Evolutionary conservation across 2,329 filamentous ascomycete species (phyloP).

Genomic region (Colletotrichum orchidophilum): DNA sequence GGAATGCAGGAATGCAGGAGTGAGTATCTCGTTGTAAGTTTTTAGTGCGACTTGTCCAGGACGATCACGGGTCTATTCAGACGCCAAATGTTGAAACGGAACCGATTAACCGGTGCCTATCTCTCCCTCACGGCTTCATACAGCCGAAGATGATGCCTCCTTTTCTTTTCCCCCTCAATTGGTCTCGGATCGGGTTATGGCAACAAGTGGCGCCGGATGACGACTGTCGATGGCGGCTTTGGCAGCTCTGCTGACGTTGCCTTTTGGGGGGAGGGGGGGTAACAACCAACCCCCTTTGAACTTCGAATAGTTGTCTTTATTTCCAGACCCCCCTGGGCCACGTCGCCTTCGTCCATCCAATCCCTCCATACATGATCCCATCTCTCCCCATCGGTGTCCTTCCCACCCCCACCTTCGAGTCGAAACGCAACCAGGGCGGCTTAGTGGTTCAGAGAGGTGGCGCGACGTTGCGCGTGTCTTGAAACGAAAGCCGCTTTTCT

Average conservation of each 20-base stretch:
- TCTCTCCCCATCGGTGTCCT: too few relatives aligned
- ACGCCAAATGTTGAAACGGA: background rate
- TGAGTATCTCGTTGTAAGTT: too few relatives aligned
- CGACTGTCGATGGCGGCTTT: background rate
- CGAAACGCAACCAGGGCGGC: background rate
- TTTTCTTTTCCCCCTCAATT: background rate
- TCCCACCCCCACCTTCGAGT: background rate
- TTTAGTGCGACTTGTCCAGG: too few relatives aligned
- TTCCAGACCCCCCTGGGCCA: background rate
- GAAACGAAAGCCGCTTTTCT: slow-evolving; percentile 1
- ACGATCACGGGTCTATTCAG: too few relatives aligned
- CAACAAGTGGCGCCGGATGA: background rate
- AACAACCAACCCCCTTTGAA: background rate
- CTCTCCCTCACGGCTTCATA: background rate
- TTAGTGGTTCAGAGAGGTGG: background rate
- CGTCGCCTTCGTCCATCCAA: background rate
- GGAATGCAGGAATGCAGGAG: too few relatives aligned
- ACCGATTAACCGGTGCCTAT: background rate
- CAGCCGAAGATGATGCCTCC: background rate
- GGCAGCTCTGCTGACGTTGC: slow-evolving; percentile 2
- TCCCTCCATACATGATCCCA: too few relatives aligned
- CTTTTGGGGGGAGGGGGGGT: background rate
- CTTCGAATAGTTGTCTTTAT: background rate
- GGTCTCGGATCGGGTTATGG: background rate
- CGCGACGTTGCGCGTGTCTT: slow-evolving; percentile 6